These are phyloP conservation scores for Cornus kousa DNA, from an alignment of 148 eudicot species.

Conservation along the genomic window DNA sequence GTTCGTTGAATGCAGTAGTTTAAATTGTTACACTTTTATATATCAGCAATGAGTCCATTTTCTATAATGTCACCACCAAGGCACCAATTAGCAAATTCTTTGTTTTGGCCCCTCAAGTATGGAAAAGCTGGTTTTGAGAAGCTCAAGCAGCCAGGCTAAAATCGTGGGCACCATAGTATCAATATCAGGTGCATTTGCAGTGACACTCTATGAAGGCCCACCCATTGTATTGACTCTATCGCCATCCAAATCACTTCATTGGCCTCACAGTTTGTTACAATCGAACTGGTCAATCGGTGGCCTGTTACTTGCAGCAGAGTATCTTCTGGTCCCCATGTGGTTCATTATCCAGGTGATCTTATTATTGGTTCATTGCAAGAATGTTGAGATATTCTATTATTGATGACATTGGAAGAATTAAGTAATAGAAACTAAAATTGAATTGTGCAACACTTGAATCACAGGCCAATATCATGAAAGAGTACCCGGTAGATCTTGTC, in stretches of 20 bases:
- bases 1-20: too few relatives aligned
- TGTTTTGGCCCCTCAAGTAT: conserved; percentile 15
- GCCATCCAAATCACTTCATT: not conserved
- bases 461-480: not conserved
- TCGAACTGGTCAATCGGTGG: conserved; percentile 10
- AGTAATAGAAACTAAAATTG: not conserved
- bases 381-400: not conserved
- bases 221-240: not conserved
- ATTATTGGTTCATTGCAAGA: not conserved
- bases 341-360: conserved; percentile 14
- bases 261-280: not conserved
- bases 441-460: not conserved
- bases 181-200: conserved; percentile 33
- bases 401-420: not conserved
- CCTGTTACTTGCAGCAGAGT: not conserved
- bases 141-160: conserved; percentile 26
- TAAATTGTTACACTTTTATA: too few relatives aligned
- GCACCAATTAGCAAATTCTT: too few relatives aligned
- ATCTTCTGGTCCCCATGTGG: conserved; percentile 2
- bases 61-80: too few relatives aligned
- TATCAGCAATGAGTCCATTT: too few relatives aligned
- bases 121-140: conserved; percentile 30
- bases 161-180: conserved; percentile 29
- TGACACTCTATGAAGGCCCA: conserved; percentile 34
- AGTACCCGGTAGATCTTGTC: conserved; percentile 17